Percentiles rank a stretch among this genome's conserved stretches.
Conservation (phyloP, 768 basidiomycete genomes). For the Kwoniella dejecticola region DNA sequence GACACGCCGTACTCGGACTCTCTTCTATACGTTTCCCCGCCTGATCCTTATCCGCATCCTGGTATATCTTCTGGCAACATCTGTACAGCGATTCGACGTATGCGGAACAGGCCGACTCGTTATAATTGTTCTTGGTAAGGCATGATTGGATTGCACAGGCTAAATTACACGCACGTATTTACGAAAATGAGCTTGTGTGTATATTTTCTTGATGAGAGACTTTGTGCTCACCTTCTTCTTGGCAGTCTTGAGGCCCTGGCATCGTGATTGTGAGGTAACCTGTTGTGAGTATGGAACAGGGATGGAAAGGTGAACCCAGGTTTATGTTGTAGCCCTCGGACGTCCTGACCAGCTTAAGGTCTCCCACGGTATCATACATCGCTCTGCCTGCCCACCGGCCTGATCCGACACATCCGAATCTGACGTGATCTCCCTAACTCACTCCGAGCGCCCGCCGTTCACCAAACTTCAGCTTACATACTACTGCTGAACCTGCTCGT, state of each 20-base stretch:
- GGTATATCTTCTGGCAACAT: slow-evolving; percentile 52
- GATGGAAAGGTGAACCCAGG: too few species aligned
- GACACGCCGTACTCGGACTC: slow-evolving; percentile 45
- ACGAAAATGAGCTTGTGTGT: not conserved
- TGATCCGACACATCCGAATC: not conserved
- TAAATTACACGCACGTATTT: slow-evolving; percentile 1
- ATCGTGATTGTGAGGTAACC: not conserved
- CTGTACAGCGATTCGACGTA: slow-evolving; percentile 47
- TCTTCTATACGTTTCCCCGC: slow-evolving; percentile 17
- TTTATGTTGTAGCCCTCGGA: too few species aligned
- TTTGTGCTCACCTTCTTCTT: slow-evolving; percentile 43
- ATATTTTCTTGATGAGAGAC: not conserved
- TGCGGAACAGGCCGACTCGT: slow-evolving; percentile 45
- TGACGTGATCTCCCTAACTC: not conserved
- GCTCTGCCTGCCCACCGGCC: not conserved
- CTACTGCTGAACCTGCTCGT: not conserved
- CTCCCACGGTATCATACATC: not conserved
- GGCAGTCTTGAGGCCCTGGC: slow-evolving; percentile 42
- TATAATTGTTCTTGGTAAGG: slow-evolving; percentile 48
- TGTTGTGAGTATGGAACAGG: too few species aligned
- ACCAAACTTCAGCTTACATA: too few species aligned
- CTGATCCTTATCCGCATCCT: slow-evolving; percentile 19
- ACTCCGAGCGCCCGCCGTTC: too few species aligned
- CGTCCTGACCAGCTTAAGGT: not conserved
- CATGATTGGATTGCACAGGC: slow-evolving; percentile 55